These are phyloP conservation scores for Tuber aestivum DNA, from an alignment of 495 filamentous ascomycete species.

Conservation along the genomic window DNA sequence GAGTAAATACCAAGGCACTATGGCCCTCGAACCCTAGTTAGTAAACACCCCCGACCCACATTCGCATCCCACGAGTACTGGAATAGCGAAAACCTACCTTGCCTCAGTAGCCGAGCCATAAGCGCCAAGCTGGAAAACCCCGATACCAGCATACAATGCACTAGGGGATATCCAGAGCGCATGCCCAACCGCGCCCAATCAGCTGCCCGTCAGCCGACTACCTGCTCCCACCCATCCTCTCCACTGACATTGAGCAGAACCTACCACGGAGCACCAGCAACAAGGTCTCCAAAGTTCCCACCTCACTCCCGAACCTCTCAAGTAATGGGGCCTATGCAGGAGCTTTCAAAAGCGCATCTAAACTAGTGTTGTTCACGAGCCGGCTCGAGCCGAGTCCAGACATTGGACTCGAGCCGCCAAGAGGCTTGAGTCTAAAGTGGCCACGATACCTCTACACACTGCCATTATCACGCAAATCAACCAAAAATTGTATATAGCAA, in stretches of 20 bases:
- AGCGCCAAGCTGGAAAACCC: conserved; percentile 57
- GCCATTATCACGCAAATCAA: too few relatives aligned
- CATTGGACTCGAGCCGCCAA: too few relatives aligned
- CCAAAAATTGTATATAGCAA: too few relatives aligned
- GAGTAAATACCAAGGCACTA: conserved; percentile 85
- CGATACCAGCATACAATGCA: conserved; percentile 63
- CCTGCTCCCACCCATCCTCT: background rate
- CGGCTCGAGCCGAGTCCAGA: too few relatives aligned
- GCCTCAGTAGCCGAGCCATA: conserved; percentile 73
- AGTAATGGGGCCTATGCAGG: conserved; percentile 81
- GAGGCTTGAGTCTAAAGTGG: too few relatives aligned
- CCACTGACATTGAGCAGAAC: conserved; percentile 43
- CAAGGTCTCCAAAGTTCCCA: conserved; percentile 79
- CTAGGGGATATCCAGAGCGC: conserved; percentile 75
- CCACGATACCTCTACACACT: too few relatives aligned
- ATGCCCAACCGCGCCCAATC: conserved; percentile 40
- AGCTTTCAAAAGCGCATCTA: conserved; percentile 71
- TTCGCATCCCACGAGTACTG: background rate
- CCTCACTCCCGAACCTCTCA: conserved; percentile 84
- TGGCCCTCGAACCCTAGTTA: conserved; percentile 4
- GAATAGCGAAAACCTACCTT: conserved; percentile 53
- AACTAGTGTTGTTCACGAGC: too few relatives aligned
- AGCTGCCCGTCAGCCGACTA: background rate
- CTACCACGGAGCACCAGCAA: conserved; percentile 83
- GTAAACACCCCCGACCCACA: conserved; percentile 1